These are phyloP conservation scores for Schizophyllum commune DNA, from an alignment of 1,284 basidiomycete species.

Conservation along the genomic window DNA sequence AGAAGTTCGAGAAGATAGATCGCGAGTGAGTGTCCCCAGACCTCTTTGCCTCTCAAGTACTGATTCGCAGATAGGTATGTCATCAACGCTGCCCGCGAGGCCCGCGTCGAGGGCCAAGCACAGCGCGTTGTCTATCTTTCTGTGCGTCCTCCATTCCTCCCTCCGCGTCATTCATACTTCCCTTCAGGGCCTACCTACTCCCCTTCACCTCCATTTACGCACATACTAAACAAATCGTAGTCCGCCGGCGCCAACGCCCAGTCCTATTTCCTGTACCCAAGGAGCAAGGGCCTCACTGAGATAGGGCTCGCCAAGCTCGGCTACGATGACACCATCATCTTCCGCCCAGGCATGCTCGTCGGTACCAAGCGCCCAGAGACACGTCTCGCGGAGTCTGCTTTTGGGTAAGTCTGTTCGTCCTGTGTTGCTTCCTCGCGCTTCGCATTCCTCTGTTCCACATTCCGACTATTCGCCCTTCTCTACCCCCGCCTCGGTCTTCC, in stretches of 20 bases:
- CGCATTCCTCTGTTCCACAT: too few species aligned
- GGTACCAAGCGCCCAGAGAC: constrained; percentile 32
- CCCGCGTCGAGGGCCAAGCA: constrained; percentile 37
- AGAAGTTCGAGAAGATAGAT: constrained; percentile 68
- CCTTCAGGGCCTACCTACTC: too few species aligned
- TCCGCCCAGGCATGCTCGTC: constrained; percentile 51
- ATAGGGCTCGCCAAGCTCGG: constrained; percentile 54
- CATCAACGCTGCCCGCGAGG: constrained; percentile 57
- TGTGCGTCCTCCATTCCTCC: constrained; percentile 26
- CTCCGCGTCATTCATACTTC: background rate
- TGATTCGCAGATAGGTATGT: constrained; percentile 48
- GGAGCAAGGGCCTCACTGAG: constrained; percentile 73
- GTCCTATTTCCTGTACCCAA: constrained; percentile 47
- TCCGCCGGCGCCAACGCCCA: constrained; percentile 37
- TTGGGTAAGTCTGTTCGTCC: background rate
- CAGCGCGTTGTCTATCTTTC: constrained; percentile 69
- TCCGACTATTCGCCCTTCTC: too few species aligned
- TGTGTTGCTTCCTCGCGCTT: too few species aligned
- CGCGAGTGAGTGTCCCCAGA: constrained; percentile 42
- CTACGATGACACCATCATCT: constrained; percentile 61
- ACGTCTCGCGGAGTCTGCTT: constrained; percentile 28
- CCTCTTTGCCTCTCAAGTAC: background rate
- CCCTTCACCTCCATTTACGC: too few species aligned
- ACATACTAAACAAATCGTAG: constrained; percentile 23
- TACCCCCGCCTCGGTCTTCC: too few species aligned